Evolutionary conservation across 2,329 filamentous ascomycete genomes (phyloP).

Genomic region (Fusarium domesticum): DNA sequence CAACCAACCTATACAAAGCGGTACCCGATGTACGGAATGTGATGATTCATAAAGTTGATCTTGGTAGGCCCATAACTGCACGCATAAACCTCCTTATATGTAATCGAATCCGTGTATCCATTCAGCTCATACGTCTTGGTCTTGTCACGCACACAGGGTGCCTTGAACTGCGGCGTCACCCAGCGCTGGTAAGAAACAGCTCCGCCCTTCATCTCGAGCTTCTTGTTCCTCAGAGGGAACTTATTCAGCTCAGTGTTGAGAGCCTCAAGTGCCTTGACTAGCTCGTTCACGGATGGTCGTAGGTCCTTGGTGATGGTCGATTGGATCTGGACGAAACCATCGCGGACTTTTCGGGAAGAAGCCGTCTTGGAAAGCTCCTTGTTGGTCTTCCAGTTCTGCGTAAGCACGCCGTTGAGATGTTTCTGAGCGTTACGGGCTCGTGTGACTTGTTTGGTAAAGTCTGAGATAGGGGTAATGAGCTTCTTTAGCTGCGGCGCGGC

Average conservation of each 20-base stretch:
- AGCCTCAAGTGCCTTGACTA: constrained; percentile 10
- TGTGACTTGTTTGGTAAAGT: constrained; percentile 3
- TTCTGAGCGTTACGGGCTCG: background rate
- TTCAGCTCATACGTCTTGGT: background rate
- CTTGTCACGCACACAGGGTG: constrained; percentile 6
- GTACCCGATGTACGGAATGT: constrained; percentile 11
- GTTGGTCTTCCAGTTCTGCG: constrained; percentile 7
- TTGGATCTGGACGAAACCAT: constrained; percentile 10
- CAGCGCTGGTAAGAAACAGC: constrained; percentile 5
- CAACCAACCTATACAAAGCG: constrained; percentile 2
- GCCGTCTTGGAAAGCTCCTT: constrained; percentile 7
- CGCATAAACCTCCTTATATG: background rate
- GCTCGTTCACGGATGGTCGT: constrained; percentile 5
- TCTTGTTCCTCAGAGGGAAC: constrained; percentile 9
- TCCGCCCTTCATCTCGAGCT: constrained; percentile 5
- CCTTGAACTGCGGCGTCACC: constrained; percentile 6
- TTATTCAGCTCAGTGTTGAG: constrained; percentile 6
- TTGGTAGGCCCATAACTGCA: constrained; percentile 11
- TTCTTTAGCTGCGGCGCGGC: constrained; percentile 5
- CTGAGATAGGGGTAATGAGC: background rate
- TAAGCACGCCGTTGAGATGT: constrained; percentile 1
- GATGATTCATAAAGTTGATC: constrained; percentile 7
- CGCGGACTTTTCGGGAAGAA: constrained; percentile 3
- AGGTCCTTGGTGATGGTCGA: constrained; percentile 11
- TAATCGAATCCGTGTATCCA: background rate